Percentiles rank a stretch among this genome's conserved stretches.
phyloP scores from a whole-genome alignment of 139 green algal genomes.

The Chloropicon primus region DNA sequence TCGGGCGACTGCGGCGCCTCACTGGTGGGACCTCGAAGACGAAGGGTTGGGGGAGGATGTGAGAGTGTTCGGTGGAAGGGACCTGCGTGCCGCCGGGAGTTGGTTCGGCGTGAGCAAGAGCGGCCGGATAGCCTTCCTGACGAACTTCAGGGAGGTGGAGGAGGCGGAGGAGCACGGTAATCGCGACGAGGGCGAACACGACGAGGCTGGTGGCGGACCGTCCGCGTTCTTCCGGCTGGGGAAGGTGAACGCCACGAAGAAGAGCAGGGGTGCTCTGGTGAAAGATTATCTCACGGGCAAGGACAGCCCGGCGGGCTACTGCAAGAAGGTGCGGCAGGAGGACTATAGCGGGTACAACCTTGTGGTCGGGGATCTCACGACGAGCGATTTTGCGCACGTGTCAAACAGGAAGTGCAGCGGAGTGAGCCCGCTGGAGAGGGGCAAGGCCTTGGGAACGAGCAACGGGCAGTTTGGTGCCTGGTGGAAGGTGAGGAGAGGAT shows the following conservation, averaged over 20 bases:
- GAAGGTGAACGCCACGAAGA: neutral
- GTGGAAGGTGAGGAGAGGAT: neutral
- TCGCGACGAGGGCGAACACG: no score
- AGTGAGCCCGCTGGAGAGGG: neutral
- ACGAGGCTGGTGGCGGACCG: no score
- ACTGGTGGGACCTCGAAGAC: neutral
- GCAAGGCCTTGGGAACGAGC: neutral
- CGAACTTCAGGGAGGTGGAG: neutral
- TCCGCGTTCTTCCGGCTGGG: neutral
- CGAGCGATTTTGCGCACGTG: neutral
- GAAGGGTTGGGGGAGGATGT: no score
- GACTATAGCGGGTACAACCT: neutral
- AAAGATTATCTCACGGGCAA: neutral
- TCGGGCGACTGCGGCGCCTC: neutral
- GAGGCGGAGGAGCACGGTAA: neutral
- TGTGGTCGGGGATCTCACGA: neutral
- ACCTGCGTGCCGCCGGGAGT: neutral
- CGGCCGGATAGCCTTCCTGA: neutral
- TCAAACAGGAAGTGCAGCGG: neutral
- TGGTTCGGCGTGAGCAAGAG: neutral
- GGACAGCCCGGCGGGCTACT: neutral
- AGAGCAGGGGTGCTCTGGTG: neutral
- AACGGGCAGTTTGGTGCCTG: neutral
- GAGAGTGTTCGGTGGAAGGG: neutral
- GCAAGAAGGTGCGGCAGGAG: neutral